Percentiles rank a stretch among this genome's conserved stretches.
phyloP scores from a whole-genome alignment of 768 basidiomycete genomes.

The Termitomyces heimii region DNA sequence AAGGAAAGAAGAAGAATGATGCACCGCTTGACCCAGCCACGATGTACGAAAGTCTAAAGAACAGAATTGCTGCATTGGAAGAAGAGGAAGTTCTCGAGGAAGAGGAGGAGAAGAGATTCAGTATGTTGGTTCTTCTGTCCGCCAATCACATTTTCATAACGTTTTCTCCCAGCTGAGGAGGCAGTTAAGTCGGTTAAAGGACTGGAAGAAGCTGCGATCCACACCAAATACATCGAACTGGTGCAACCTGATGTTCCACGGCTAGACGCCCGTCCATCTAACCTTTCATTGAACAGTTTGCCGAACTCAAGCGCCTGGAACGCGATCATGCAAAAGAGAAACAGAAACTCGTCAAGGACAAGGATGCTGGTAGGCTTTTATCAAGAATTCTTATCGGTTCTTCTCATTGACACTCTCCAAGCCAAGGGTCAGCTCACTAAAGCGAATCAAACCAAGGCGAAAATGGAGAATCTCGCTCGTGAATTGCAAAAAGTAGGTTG shows the following conservation, averaged over 20 bases:
- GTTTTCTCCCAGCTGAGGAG: slow-evolving; percentile 63
- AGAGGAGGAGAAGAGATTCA: slow-evolving; percentile 76
- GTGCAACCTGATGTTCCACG: slow-evolving; percentile 36
- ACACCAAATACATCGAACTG: slow-evolving; percentile 84
- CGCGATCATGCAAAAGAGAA: slow-evolving; percentile 90
- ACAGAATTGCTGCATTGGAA: slow-evolving; percentile 82
- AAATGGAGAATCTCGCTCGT: slow-evolving; percentile 86
- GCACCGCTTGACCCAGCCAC: slow-evolving; percentile 72
- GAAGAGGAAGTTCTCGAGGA: slow-evolving; percentile 85
- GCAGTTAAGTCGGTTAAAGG: slow-evolving; percentile 83
- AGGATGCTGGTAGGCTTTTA: slow-evolving; percentile 66
- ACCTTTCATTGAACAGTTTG: slow-evolving; percentile 51
- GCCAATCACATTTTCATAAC: slow-evolving; percentile 9
- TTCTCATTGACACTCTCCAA: slow-evolving; percentile 19
- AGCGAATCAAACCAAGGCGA: slow-evolving; percentile 82
- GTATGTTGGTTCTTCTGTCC: slow-evolving; percentile 35
- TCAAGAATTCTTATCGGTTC: not conserved
- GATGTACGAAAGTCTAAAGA: slow-evolving; percentile 88
- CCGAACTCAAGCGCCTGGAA: slow-evolving; percentile 81
- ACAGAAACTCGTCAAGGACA: slow-evolving; percentile 86
- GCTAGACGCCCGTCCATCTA: slow-evolving; percentile 9
- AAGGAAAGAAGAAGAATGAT: slow-evolving; percentile 73
- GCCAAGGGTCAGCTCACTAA: slow-evolving; percentile 85
- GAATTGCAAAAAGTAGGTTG: slow-evolving; percentile 80
- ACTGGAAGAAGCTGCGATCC: slow-evolving; percentile 76